Evolutionary conservation across 1,284 basidiomycete species (phyloP).

Genomic region (Hemileia vastatrix): DNA sequence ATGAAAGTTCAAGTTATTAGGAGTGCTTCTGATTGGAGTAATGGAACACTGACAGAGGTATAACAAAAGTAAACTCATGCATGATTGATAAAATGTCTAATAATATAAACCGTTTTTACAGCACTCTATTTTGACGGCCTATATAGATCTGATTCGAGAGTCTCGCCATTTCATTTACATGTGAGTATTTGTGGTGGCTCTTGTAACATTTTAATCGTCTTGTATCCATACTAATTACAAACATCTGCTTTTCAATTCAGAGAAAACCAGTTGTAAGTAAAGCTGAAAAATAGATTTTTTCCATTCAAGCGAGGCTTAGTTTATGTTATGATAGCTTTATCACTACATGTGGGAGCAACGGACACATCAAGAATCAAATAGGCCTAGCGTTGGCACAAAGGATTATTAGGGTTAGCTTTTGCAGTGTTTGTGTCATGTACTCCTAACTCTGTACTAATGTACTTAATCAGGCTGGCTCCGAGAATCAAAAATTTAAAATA

Average conservation of each 20-base stretch:
- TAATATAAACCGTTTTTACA: slow-evolving; percentile 21
- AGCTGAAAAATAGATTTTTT: background rate
- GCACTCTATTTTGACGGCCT: slow-evolving; percentile 47
- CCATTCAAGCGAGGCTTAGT: slow-evolving; percentile 22
- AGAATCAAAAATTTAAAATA: slow-evolving; percentile 68
- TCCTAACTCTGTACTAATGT: too few relatives aligned
- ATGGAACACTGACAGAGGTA: slow-evolving; percentile 60
- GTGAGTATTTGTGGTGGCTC: too few relatives aligned
- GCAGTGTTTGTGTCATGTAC: too few relatives aligned
- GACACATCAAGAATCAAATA: slow-evolving; percentile 66
- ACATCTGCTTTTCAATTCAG: slow-evolving; percentile 1
- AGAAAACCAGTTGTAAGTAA: slow-evolving; percentile 83
- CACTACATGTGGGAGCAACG: slow-evolving; percentile 52
- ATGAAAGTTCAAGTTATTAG: slow-evolving; percentile 63
- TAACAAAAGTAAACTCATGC: slow-evolving; percentile 1
- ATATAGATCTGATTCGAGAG: slow-evolving; percentile 70
- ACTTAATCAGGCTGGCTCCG: slow-evolving; percentile 60
- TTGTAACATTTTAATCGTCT: too few relatives aligned
- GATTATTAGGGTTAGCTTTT: too few relatives aligned
- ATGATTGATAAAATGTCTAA: slow-evolving; percentile 35
- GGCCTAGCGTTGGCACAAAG: slow-evolving; percentile 70
- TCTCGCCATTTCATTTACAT: slow-evolving; percentile 83
- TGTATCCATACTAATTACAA: too few relatives aligned
- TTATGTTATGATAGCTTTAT: slow-evolving; percentile 54
- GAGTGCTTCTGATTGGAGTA: slow-evolving; percentile 81